phyloP scores from a whole-genome alignment of 306 rosid species.

The Rosa rugosa region DNA sequence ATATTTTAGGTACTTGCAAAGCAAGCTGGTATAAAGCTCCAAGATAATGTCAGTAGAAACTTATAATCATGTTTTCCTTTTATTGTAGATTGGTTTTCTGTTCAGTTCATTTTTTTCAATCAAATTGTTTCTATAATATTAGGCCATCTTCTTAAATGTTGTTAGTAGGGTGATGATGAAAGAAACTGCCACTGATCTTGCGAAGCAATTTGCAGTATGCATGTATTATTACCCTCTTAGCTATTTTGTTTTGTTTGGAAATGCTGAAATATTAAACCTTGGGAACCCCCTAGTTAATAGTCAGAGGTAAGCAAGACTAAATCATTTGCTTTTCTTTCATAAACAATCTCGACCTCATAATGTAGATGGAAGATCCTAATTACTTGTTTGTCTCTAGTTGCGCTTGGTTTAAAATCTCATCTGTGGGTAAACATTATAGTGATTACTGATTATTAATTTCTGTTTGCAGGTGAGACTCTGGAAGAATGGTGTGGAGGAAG shows the following conservation, averaged over 20 bases:
- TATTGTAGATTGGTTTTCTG: not conserved
- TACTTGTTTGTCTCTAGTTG: too few relatives aligned
- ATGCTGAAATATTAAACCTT: too few relatives aligned
- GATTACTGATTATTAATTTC: not conserved
- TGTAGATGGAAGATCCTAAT: too few relatives aligned
- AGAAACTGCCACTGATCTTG: constrained; percentile 96
- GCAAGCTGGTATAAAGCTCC: too few relatives aligned
- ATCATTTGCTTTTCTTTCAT: too few relatives aligned
- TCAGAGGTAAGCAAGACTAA: too few relatives aligned
- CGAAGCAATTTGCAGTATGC: constrained; percentile 98
- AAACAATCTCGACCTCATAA: too few relatives aligned
- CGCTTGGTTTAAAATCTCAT: too few relatives aligned
- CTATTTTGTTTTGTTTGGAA: too few relatives aligned
- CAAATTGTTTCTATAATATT: constrained; percentile 22
- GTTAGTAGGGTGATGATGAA: constrained; percentile 62
- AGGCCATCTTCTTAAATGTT: constrained; percentile 76
- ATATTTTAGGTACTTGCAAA: too few relatives aligned
- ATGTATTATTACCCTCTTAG: constrained; percentile 4
- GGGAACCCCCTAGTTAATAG: too few relatives aligned
- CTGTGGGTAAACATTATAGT: not conserved
- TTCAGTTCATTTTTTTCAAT: constrained; percentile 12
- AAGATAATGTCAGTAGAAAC: too few relatives aligned
- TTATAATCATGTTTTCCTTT: constrained; percentile 9
- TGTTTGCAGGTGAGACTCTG: constrained; percentile 79
- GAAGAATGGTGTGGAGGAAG: constrained; percentile 82